Conservation (phyloP, 257 asterid genomes). For the Scutellaria galericulata region DNA sequence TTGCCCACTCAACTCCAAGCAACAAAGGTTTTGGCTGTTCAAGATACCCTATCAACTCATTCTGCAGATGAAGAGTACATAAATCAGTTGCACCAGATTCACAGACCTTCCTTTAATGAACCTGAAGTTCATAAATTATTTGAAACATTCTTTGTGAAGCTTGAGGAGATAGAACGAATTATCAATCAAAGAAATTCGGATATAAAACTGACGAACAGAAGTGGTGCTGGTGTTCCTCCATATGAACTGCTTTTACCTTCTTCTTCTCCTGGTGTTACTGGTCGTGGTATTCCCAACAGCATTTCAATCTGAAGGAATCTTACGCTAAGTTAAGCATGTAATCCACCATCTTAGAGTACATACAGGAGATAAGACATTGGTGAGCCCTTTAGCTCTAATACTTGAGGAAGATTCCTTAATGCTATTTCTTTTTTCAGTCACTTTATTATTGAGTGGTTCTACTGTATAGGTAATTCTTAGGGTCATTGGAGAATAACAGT, state of each 20-base stretch:
- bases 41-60: conserved; percentile 85
- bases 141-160: conserved; percentile 54
- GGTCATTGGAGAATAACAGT: not conserved
- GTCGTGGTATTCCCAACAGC: conserved; percentile 90
- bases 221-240: conserved; percentile 93
- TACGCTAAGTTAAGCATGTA: conserved; percentile 10
- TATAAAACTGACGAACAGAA: conserved; percentile 58
- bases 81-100: conserved; percentile 69
- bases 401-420: not conserved
- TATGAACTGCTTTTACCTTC: conserved; percentile 81
- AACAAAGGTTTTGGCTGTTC: conserved; percentile 94
- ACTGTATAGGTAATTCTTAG: conserved; percentile 11
- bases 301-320: conserved; percentile 63
- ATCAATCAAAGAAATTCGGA: conserved; percentile 69
- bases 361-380: not conserved
- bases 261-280: conserved; percentile 79
- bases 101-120: conserved; percentile 57
- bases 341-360: not conserved
- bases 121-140: conserved; percentile 67
- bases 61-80: conserved; percentile 88
- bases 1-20: conserved; percentile 94
- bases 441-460: not conserved
- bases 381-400: conserved; percentile 8
- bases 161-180: conserved; percentile 69
- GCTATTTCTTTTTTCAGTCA: not conserved